phyloP scores from a whole-genome alignment of 163 green algal genomes.

The Volvox carteri region DNA sequence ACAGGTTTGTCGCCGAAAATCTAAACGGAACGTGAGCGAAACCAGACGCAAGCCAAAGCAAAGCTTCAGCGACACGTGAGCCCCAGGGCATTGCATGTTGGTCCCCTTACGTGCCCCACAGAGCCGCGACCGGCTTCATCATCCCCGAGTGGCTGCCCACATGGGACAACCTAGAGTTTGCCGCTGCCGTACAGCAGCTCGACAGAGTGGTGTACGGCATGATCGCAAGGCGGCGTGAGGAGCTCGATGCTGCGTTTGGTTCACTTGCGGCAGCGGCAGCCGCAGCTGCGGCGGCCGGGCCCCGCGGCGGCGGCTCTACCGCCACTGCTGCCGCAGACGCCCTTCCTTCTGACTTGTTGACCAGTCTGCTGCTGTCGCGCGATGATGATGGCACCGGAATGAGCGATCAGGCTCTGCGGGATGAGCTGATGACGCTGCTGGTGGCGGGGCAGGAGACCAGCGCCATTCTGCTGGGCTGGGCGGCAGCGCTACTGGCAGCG shows the following conservation, averaged over 20 bases:
- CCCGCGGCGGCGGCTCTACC: not conserved
- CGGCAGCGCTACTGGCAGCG: conserved; percentile 78
- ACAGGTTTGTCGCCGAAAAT: too few relatives aligned
- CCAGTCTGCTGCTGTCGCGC: conserved; percentile 58
- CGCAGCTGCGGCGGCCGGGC: not conserved
- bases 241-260: conserved; percentile 38
- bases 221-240: conserved; percentile 68
- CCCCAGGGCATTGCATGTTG: too few relatives aligned
- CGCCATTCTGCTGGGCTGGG: conserved; percentile 90
- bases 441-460: conserved; percentile 92
- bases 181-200: conserved; percentile 75
- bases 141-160: conserved; percentile 86
- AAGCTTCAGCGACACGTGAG: too few relatives aligned
- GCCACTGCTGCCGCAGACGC: not conserved
- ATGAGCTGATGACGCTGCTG: conserved; percentile 95
- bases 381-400: conserved; percentile 76
- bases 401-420: conserved; percentile 76
- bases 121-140: conserved; percentile 66
- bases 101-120: too few relatives aligned
- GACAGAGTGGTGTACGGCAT: conserved; percentile 83
- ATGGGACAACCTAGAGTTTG: conserved; percentile 81
- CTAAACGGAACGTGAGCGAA: too few relatives aligned
- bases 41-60: too few relatives aligned
- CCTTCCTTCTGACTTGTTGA: conserved; percentile 60
- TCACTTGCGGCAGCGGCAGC: conserved; percentile 25